Evolutionary conservation across 768 basidiomycete species (phyloP), one percentile per base, ranked within the genome.

Genomic region (Trichaptum fuscoviolaceum): DNA sequence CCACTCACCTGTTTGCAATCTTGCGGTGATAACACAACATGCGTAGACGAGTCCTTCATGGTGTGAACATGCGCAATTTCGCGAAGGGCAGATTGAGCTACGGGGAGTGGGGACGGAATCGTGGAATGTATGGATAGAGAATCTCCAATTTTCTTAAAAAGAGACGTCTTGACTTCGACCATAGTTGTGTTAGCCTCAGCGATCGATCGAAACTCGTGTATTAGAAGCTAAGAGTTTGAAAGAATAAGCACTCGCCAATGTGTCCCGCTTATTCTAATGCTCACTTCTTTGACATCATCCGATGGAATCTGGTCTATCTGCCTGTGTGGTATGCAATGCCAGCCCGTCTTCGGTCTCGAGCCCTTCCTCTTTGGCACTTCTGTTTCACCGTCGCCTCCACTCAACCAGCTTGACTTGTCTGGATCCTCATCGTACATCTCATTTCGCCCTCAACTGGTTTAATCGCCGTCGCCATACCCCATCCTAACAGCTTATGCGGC

Each of bases 401-500:
- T 62, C 60, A 75, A 58, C 70, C 71, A 75, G 23, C 57, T 64
- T 8, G 65, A 67, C 62, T 67, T 60, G 65, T 68, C 67, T 52
- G 66, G 64, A 67, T 71, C 63, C 64, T 12, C 24, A 23, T 67
- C 68, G 58, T 71, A 71, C 62, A 63, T 63, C 20, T 12, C 30
- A 10, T 66, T 81, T 82, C 17, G 77, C 80, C 12, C 82, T 73
- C 61, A 67, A 74, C 67, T 72, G 74, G 58, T 79, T 76, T 67
- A 75, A 75, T 42, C 70, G 70, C 23, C 66, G 69, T 52, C 36
- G 66, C 64, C 1, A 62, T 26, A 18, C 64, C 59, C 69, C 69
- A 69, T 7, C 69, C 69, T 18, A 36, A 26, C n/a, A 60, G 65
- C 24, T 69, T 67, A 64, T 66, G 61, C 24, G 69, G 69, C n/a